A percentile compares a stretch with the other conserved stretches of the same genome.
Evolutionary conservation across 768 basidiomycete species (phyloP).

Genomic region (Kwoniella heveanensis): DNA sequence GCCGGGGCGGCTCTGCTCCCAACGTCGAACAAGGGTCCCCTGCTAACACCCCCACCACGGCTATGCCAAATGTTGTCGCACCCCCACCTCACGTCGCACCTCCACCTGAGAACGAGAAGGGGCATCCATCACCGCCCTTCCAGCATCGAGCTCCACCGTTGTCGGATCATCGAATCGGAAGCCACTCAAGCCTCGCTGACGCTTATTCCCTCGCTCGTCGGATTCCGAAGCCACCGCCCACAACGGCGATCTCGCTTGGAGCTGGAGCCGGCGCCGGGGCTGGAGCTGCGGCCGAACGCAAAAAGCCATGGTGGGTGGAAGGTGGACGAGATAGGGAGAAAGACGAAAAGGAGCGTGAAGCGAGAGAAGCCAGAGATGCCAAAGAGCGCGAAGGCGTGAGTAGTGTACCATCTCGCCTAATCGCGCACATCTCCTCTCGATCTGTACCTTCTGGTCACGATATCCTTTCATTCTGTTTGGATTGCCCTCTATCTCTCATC

Average conservation of each 20-base stretch:
- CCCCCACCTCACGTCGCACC: conserved; percentile 22
- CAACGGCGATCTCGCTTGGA: conserved; percentile 1
- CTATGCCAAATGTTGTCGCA: conserved; percentile 16
- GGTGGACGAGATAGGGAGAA: conserved; percentile 27
- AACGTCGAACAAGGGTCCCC: conserved; percentile 24
- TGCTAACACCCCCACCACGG: conserved; percentile 6
- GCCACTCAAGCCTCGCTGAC: conserved; percentile 1
- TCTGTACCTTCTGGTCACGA: conserved; percentile 10
- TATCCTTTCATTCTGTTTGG: conserved; percentile 5
- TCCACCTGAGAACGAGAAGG: conserved; percentile 17
- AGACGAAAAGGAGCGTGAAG: conserved; percentile 27
- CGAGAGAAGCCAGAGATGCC: conserved; percentile 29
- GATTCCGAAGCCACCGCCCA: conserved; percentile 11
- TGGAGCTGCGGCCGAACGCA: conserved; percentile 18
- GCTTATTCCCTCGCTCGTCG: conserved; percentile 13
- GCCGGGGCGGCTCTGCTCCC: conserved; percentile 31
- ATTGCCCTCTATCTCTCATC: conserved; percentile 1
- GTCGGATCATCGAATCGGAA: conserved; percentile 7
- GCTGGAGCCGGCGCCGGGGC: conserved; percentile 1
- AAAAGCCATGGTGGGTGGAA: conserved; percentile 43
- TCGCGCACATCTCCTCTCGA: not conserved
- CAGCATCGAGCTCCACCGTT: conserved; percentile 20
- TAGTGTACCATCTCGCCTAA: conserved; percentile 4
- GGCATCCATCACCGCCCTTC: conserved; percentile 16
- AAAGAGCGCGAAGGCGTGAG: conserved; percentile 46